Evolutionary conservation across 805 yeast genomes (phyloP), one percentile per base, ranked within the genome.

Genomic region (Wickerhamiella bombiphila): DNA sequence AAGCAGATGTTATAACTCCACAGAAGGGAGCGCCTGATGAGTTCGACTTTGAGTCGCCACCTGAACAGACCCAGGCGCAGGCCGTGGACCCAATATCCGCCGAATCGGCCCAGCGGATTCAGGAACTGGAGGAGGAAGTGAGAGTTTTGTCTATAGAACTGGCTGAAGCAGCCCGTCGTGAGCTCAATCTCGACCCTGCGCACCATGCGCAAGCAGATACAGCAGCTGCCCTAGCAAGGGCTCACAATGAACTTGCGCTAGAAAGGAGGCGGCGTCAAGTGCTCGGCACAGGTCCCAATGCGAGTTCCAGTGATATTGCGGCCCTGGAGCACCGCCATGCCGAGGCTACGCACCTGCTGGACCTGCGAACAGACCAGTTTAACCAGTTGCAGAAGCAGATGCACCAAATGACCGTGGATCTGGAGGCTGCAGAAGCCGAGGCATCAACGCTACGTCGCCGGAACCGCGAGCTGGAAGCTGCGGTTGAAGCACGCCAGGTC

Each of bases 121-220:
- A 35, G 30, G 33, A 45, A 20, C 48, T 58, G 9, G 44, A 53
- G 33, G 54, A 55, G 16, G 63, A 59, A 32, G 43, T 59, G 16
- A 43, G 58, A 13, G 44, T 55, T n/a, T 53, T 59, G 14, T 51
- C 60, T 2, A 43, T 52, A 18, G 64, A 59, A 41, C 52, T 59
- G 18, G 60, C 60, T 9, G 64, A 59, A 40, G 43, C 60, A 3
- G 44, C 55, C 14, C 56, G 61, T 16, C 56, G 63, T 6, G 63
- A 59, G 42, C 51, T 53, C 22, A 48, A 47, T 6, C 47, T 58
- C 5, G 43, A 42, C 3, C 37, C 46, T 5, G 20, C 28, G 3
- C 33, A 22, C 21, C 21, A 28, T 5, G 29, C 39, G 9, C 20
- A 29, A 24, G 30, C 39, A 2, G 34, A 34, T 13, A 17, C 31